These are phyloP conservation scores for Blastocladiella emersonii DNA, from an alignment of 371 early-diverging fungal genomes.

Conservation along the genomic window DNA sequence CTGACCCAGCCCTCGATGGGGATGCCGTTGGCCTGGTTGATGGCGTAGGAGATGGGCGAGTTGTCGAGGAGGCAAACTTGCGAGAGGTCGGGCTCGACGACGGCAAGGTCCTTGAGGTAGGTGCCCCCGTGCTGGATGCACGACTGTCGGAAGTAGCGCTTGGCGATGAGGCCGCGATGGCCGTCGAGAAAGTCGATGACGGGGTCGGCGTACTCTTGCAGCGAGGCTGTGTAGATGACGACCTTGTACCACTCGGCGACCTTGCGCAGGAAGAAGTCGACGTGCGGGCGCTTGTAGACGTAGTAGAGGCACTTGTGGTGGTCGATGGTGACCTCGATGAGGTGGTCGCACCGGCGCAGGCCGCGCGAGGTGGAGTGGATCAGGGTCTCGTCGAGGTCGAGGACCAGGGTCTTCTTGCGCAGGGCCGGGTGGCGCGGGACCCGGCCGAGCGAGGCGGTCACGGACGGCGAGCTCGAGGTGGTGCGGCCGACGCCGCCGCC, in stretches of 20 bases:
- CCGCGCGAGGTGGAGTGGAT: constrained; percentile 81
- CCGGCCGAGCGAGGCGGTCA: not conserved
- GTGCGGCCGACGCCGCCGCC: no score
- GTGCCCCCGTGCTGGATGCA: constrained; percentile 61
- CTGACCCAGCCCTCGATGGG: constrained; percentile 69
- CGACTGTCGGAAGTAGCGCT: constrained; percentile 75
- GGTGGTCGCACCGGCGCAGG: constrained; percentile 40
- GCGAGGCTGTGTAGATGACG: constrained; percentile 95
- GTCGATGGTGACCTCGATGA: constrained; percentile 84
- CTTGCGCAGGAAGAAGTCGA: constrained; percentile 83
- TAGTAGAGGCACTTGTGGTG: constrained; percentile 80
- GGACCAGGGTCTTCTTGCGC: constrained; percentile 63
- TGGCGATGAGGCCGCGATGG: constrained; percentile 52
- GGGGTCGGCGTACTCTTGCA: constrained; percentile 95
- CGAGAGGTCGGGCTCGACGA: constrained; percentile 67
- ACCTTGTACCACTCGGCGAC: constrained; percentile 91
- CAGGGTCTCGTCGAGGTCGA: constrained; percentile 95
- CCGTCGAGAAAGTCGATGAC: constrained; percentile 90
- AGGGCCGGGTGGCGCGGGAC: not conserved
- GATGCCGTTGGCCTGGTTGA: constrained; percentile 75
- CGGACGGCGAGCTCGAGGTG: no score
- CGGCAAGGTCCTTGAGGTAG: constrained; percentile 71
- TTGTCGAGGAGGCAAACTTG: constrained; percentile 86
- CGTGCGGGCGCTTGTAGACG: constrained; percentile 90
- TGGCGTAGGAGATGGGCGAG: constrained; percentile 66